A percentile compares a stretch with the other conserved stretches of the same genome.
Evolutionary conservation across 768 basidiomycete genomes (phyloP).

Genomic region (Boletus sp.): DNA sequence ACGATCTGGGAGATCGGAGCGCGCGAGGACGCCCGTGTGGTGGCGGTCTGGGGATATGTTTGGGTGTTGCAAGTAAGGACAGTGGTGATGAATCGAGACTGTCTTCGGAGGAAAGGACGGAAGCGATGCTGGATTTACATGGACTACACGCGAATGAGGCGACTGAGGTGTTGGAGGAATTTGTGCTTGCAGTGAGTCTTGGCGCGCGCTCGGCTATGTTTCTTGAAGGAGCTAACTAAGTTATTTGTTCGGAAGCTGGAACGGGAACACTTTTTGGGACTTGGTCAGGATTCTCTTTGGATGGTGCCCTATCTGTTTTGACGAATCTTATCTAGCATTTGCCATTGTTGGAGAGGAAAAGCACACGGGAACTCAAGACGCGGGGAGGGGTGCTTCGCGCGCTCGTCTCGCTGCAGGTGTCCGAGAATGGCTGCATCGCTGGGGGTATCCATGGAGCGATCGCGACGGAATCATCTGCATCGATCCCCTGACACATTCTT

Average conservation of each 20-base stretch:
- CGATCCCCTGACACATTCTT: conserved; percentile 75
- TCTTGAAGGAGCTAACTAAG: conserved; percentile 15
- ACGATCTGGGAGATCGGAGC: conserved; percentile 78
- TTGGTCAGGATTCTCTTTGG: conserved; percentile 50
- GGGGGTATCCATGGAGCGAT: conserved; percentile 97
- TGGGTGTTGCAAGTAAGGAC: conserved; percentile 77
- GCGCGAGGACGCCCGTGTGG: conserved; percentile 75
- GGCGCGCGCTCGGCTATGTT: not conserved
- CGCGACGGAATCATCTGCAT: conserved; percentile 88
- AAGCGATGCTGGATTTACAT: conserved; percentile 86
- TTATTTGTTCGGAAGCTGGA: conserved; percentile 64
- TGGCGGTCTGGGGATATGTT: conserved; percentile 77
- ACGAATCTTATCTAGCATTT: conserved; percentile 53
- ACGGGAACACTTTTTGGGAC: conserved; percentile 81
- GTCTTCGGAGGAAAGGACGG: conserved; percentile 86
- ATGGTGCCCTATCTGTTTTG: conserved; percentile 2
- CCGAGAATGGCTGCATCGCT: conserved; percentile 87
- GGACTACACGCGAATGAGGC: conserved; percentile 94
- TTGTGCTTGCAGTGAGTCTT: conserved; percentile 75
- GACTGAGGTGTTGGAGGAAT: conserved; percentile 85
- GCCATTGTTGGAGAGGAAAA: conserved; percentile 94
- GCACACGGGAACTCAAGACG: conserved; percentile 90
- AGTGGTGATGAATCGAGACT: conserved; percentile 52
- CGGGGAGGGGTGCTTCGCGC: conserved; percentile 76
- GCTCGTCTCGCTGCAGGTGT: conserved; percentile 82